Conservation (phyloP, 768 basidiomycete genomes). For the Mycena galericulata region DNA sequence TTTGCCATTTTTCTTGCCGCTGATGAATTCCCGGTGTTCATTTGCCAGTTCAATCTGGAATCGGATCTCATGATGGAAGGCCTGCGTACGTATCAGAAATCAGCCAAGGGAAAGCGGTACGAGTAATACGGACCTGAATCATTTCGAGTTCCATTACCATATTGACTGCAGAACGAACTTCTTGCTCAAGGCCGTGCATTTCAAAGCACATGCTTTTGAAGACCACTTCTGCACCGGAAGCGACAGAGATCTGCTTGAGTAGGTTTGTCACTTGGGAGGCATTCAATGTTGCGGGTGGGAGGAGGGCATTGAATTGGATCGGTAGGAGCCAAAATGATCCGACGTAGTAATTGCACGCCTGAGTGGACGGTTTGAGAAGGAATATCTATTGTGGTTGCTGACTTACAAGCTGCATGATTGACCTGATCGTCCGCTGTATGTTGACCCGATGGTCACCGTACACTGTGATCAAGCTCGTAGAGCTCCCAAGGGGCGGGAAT, state of each 20-base stretch:
- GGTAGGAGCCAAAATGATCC: slow-evolving; percentile 98
- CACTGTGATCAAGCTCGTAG: slow-evolving; percentile 92
- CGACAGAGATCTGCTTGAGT: slow-evolving; percentile 87
- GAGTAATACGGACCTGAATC: slow-evolving; percentile 73
- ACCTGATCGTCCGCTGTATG: slow-evolving; percentile 93
- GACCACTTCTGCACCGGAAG: slow-evolving; percentile 92
- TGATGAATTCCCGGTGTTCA: slow-evolving; percentile 98
- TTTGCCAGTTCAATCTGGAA: slow-evolving; percentile 98
- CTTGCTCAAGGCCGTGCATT: slow-evolving; percentile 92
- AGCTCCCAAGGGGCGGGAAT: slow-evolving; percentile 92
- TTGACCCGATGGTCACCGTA: slow-evolving; percentile 95
- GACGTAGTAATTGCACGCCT: slow-evolving; percentile 96
- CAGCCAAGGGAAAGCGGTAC: slow-evolving; percentile 2
- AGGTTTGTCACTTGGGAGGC: slow-evolving; percentile 85
- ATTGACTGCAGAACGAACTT: slow-evolving; percentile 86
- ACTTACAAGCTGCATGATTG: slow-evolving; percentile 93
- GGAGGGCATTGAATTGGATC: slow-evolving; percentile 90
- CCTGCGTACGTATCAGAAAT: slow-evolving; percentile 53
- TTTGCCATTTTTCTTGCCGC: slow-evolving; percentile 99
- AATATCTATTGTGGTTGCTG: background rate
- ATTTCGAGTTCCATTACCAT: slow-evolving; percentile 93
- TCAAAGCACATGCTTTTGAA: slow-evolving; percentile 99
- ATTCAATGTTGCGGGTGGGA: slow-evolving; percentile 86
- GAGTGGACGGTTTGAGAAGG: slow-evolving; percentile 29
- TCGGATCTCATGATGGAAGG: slow-evolving; percentile 96